Evolutionary conservation across 2,329 filamentous ascomycete genomes (phyloP).

Genomic region (Aspergillus sp.): DNA sequence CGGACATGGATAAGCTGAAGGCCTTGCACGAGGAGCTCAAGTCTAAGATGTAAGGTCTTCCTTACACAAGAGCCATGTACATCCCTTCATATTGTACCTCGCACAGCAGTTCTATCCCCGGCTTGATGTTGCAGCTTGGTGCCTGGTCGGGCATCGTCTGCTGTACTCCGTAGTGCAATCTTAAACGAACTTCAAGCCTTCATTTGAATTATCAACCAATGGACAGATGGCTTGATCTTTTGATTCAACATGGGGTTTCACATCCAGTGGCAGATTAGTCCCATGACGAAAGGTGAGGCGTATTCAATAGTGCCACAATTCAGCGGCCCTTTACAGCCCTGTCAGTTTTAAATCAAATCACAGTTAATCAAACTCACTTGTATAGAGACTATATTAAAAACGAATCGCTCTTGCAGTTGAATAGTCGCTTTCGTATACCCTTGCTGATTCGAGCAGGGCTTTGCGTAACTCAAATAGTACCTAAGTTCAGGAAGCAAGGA

Average conservation of each 20-base stretch:
- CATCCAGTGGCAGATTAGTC: neutral
- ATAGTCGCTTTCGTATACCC: neutral
- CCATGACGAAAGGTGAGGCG: neutral
- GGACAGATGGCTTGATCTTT: no score
- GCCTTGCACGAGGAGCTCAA: constrained; percentile 79
- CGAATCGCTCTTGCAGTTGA: neutral
- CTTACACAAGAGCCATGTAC: neutral
- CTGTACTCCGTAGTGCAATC: neutral
- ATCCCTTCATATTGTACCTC: neutral
- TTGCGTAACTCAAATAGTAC: neutral
- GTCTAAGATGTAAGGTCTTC: constrained; percentile 69
- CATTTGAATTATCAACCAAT: neutral
- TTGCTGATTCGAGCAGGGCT: neutral
- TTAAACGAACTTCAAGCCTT: neutral
- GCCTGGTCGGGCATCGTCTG: neutral
- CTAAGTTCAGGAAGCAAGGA: neutral
- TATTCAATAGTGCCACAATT: no score
- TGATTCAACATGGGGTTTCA: neutral
- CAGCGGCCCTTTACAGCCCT: no score
- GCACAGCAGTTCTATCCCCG: neutral
- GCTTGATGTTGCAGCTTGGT: neutral
- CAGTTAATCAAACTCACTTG: no score
- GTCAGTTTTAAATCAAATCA: no score
- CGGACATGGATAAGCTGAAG: constrained; percentile 82
- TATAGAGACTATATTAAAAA: no score